Percentiles rank a stretch among this genome's conserved stretches.
Conservation (phyloP, 2,329 filamentous ascomycete genomes). For the Microascus cirrosus region DNA sequence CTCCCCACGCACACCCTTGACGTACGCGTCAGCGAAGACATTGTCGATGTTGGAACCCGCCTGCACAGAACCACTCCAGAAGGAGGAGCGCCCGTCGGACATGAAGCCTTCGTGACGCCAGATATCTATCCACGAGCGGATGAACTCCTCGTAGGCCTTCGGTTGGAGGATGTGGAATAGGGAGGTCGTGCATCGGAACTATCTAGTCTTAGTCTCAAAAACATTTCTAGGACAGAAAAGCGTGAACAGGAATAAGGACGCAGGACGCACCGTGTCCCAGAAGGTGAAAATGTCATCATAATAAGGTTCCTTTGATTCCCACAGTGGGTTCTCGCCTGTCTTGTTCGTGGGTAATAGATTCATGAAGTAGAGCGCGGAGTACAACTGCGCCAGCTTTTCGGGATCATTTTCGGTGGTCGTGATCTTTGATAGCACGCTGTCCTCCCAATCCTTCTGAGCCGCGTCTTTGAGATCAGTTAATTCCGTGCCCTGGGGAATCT, state of each 20-base stretch:
- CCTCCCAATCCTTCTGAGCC: conserved; percentile 46
- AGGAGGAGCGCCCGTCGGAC: conserved; percentile 55
- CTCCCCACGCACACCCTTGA: conserved; percentile 52
- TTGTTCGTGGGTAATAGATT: conserved; percentile 58
- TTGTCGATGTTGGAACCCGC: conserved; percentile 63
- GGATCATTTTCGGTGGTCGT: conserved; percentile 44
- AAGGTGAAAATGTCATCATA: conserved; percentile 63
- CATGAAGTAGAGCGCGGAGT: conserved; percentile 60
- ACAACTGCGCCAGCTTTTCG: conserved; percentile 48
- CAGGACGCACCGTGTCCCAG: conserved; percentile 36
- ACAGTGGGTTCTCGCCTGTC: conserved; percentile 59
- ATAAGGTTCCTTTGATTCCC: conserved; percentile 54
- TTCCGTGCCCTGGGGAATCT: conserved; percentile 36
- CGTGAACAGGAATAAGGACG: not conserved
- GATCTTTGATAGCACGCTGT: conserved; percentile 50
- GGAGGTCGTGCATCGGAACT: conserved; percentile 53
- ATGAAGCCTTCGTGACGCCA: conserved; percentile 54
- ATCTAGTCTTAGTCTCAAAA: conserved; percentile 1
- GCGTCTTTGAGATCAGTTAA: conserved; percentile 31
- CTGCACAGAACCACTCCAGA: conserved; percentile 59
- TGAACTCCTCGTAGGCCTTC: conserved; percentile 48
- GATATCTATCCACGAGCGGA: conserved; percentile 57
- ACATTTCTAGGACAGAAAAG: not conserved
- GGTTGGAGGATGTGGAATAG: conserved; percentile 57
- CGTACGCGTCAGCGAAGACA: conserved; percentile 59